Base-by-base conservation (phyloP, 352 stramenopile genomes). In the Phytophthora cactorum region DNA sequence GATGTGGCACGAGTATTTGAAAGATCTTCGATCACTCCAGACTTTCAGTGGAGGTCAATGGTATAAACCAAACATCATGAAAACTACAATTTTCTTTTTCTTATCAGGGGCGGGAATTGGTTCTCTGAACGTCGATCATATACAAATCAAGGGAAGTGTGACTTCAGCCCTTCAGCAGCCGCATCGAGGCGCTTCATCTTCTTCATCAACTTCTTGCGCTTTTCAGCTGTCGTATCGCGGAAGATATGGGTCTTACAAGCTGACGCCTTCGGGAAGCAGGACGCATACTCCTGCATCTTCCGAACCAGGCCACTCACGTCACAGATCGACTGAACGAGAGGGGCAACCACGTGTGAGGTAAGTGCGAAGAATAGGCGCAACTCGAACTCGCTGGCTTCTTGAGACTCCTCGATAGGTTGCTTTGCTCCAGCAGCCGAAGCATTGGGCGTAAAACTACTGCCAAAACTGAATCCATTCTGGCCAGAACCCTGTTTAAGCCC, bases 221-320 rank as follows among this genome's bases (percentile, higher is more conserved):
- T 61, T 3, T 55, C 57, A 3, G 27, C 39, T 11, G 36, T 56
- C 25, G 9, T 66, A 3, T 78, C 66, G 22, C 53, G 32, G 25
- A 77, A 77, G 22, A 74, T 56, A 31, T 77, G 65, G 5, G n/a
- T 52, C 25, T 39, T 50, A 15, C 39, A 56, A 4, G 36, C 34
- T 11, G 32, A 17, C 11, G 72, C 60, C 4, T 65, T 66, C 12
- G 57, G 70, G 28, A 63, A 41, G n/a, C 41, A 38, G 12, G 61
- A 64, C 45, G 66, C 57, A 32, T 78, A 78, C 17, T 71, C 59
- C 32, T 67, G 65, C 69, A 77, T 66, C 34, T 53, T 63, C 17
- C 64, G 59, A 11, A 64, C 50, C 8, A 77, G 55, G 32, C 64
- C 54, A 29, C 52, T 50, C 17, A 53, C 34, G 27, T 70, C 54